These are phyloP conservation scores for Strombidium stylifer DNA, from an alignment of 73 alveolate species.

Conservation along the genomic window DNA sequence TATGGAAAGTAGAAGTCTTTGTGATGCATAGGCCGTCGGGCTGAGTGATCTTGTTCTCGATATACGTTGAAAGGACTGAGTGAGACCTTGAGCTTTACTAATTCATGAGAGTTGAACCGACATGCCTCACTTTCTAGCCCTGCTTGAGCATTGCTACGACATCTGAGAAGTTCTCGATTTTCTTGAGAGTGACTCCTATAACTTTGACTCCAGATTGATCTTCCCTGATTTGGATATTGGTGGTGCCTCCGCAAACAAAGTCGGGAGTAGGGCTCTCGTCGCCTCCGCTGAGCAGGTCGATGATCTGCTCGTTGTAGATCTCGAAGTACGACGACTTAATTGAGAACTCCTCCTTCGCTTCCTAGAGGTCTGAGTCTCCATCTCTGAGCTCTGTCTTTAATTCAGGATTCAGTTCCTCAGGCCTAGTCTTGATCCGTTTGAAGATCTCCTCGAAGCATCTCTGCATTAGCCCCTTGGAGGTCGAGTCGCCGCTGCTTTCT, in stretches of 20 bases:
- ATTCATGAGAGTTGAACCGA: slow-evolving; percentile 93
- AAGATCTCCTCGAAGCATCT: slow-evolving; percentile 95
- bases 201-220: slow-evolving; percentile 87
- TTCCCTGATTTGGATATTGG: slow-evolving; percentile 84
- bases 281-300: slow-evolving; percentile 79
- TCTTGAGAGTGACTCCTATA: slow-evolving; percentile 81
- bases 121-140: slow-evolving; percentile 92
- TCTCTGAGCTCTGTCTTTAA: no score
- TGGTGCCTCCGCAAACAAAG: no score
- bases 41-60: no score
- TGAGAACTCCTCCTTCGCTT: slow-evolving; percentile 74
- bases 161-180: slow-evolving; percentile 78
- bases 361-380: no score
- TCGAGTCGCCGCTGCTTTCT: slow-evolving; percentile 83
- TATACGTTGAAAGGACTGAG: no score
- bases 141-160: slow-evolving; percentile 81
- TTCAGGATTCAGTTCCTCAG: no score
- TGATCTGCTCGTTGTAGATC: slow-evolving; percentile 92
- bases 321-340: slow-evolving; percentile 88
- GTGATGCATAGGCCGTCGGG: no score
- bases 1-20: no score
- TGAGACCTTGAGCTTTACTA: slow-evolving; percentile 67
- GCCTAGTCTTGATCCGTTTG: slow-evolving; percentile 79
- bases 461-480: slow-evolving; percentile 93
- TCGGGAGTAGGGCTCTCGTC: no score